Conservation (phyloP, 2,329 filamentous ascomycete genomes). For the Teratosphaeria epicoccoides region DNA sequence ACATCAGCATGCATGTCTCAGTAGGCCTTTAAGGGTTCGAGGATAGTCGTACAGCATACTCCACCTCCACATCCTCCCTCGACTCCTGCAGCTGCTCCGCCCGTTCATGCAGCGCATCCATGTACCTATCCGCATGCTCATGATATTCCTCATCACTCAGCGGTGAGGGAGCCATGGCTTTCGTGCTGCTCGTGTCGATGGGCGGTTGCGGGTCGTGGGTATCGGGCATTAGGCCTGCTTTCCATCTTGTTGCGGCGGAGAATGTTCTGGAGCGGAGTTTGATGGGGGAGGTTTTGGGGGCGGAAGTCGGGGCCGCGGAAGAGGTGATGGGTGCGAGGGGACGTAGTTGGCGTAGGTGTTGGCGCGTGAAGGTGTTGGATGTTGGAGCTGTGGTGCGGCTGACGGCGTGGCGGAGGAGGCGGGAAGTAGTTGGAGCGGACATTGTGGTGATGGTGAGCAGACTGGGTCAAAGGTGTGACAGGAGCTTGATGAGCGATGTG, state of each 20-base stretch:
- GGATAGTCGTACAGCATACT: conserved; percentile 61
- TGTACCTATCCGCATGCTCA: conserved; percentile 62
- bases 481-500: too few species aligned
- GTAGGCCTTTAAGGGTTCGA: not conserved
- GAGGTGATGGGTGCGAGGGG: not conserved
- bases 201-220: conserved; percentile 31
- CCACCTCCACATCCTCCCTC: conserved; percentile 68
- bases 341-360: not conserved
- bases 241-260: conserved; percentile 8
- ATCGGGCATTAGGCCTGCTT: conserved; percentile 33
- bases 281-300: not conserved
- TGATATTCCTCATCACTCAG: conserved; percentile 66
- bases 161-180: conserved; percentile 34
- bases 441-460: not conserved
- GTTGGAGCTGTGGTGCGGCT: not conserved
- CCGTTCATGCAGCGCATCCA: conserved; percentile 48
- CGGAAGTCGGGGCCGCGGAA: not conserved
- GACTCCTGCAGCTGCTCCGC: conserved; percentile 68
- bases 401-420: conserved; percentile 2
- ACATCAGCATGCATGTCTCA: not conserved
- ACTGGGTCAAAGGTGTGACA: too few species aligned
- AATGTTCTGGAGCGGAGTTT: conserved; percentile 10
- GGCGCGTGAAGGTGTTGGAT: not conserved
- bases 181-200: conserved; percentile 20
- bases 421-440: conserved; percentile 3